These are phyloP conservation scores for Geosmithia flava DNA, from an alignment of 2,329 filamentous ascomycete species.

Conservation along the genomic window DNA sequence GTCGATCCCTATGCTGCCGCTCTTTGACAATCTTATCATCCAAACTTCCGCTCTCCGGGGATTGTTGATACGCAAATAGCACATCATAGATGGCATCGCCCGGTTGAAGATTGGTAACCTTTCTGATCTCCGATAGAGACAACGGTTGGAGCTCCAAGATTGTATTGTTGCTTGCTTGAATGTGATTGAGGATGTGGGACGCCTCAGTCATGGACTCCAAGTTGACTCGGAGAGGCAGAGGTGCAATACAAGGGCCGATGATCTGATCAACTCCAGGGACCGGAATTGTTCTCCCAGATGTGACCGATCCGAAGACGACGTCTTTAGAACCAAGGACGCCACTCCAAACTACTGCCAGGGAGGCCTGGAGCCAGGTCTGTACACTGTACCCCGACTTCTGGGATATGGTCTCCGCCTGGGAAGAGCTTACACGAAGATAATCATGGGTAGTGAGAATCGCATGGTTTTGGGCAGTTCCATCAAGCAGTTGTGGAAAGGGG, in stretches of 20 bases:
- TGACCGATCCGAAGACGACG: conserved; percentile 64
- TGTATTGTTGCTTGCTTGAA: conserved; percentile 54
- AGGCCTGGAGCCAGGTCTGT: conserved; percentile 67
- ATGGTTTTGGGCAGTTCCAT: conserved; percentile 9
- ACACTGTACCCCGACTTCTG: conserved; percentile 37
- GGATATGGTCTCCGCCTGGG: conserved; percentile 17
- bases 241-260: conserved; percentile 68
- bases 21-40: conserved; percentile 31
- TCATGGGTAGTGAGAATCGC: conserved; percentile 16
- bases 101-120: conserved; percentile 39
- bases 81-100: conserved; percentile 58
- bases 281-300: conserved; percentile 69
- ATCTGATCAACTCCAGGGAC: conserved; percentile 58
- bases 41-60: conserved; percentile 28
- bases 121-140: conserved; percentile 58
- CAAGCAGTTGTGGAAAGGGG: conserved; percentile 38
- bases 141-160: conserved; percentile 52
- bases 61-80: conserved; percentile 78
- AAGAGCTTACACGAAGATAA: background rate
- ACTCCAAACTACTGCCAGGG: conserved; percentile 52
- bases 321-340: conserved; percentile 53
- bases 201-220: conserved; percentile 36
- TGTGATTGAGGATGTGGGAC: conserved; percentile 46
- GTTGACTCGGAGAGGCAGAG: conserved; percentile 60
- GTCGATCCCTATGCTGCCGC: conserved; percentile 50